phyloP scores from a whole-genome alignment of 2,329 filamentous ascomycete species.

The Pleurostoma richardsiae region DNA sequence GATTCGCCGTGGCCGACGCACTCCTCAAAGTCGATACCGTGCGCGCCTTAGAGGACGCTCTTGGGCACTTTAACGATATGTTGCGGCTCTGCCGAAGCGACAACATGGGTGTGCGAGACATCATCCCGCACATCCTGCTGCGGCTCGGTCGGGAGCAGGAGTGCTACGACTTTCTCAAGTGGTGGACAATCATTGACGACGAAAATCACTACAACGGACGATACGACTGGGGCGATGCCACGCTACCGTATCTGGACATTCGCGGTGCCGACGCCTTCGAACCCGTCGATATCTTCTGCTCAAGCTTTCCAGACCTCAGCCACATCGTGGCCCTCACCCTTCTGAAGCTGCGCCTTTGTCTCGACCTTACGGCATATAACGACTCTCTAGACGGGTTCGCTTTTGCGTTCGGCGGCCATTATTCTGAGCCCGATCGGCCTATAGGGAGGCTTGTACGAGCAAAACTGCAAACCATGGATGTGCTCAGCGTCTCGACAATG shows the following conservation, averaged over 20 bases:
- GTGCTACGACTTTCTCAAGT: conserved; percentile 42
- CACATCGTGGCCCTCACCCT: conserved; percentile 15
- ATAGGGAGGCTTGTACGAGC: conserved; percentile 4
- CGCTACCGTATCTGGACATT: conserved; percentile 24
- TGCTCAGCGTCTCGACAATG: neutral
- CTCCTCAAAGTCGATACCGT: conserved; percentile 21
- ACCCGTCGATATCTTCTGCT: conserved; percentile 3
- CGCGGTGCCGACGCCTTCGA: conserved; percentile 36
- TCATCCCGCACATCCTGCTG: conserved; percentile 18
- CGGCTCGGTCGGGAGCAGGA: conserved; percentile 25
- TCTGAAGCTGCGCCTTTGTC: conserved; percentile 11
- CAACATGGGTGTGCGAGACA: conserved; percentile 12
- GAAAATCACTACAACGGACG: conserved; percentile 2
- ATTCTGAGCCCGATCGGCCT: conserved; percentile 1
- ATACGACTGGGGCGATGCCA: conserved; percentile 29
- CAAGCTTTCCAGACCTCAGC: conserved; percentile 1
- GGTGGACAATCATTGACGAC: conserved; percentile 26
- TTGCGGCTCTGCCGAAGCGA: conserved; percentile 12
- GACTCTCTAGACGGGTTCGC: neutral
- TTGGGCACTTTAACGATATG: conserved; percentile 2
- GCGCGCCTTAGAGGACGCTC: conserved; percentile 16
- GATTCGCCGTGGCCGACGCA: conserved; percentile 17
- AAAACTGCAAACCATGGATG: neutral
- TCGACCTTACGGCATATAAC: conserved; percentile 6
- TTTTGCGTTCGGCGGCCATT: neutral